These are phyloP conservation scores for Neocucurbitaria cava DNA, from an alignment of 2,329 filamentous ascomycete genomes.

Conservation along the genomic window DNA sequence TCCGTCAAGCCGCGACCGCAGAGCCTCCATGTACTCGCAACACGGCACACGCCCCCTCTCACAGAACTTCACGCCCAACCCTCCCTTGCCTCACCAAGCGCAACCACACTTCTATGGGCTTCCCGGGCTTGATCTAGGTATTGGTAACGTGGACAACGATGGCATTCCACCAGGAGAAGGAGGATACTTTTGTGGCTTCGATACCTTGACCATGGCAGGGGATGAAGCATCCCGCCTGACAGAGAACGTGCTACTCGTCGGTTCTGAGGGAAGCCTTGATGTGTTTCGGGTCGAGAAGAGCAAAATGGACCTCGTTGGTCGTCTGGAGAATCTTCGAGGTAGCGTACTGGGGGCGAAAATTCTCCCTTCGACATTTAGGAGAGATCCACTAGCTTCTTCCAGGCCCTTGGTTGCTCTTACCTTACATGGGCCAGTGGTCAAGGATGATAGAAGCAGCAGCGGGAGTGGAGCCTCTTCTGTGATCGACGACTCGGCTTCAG, in stretches of 20 bases:
- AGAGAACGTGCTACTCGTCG: slow-evolving; percentile 75
- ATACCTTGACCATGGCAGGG: slow-evolving; percentile 64
- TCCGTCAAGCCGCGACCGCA: slow-evolving; percentile 48
- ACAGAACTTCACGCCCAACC: slow-evolving; percentile 57
- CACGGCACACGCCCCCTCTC: slow-evolving; percentile 51
- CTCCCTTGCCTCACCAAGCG: slow-evolving; percentile 75
- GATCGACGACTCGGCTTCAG: slow-evolving; percentile 45
- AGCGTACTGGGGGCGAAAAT: slow-evolving; percentile 84
- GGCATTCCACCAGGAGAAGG: slow-evolving; percentile 68
- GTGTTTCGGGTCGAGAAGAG: slow-evolving; percentile 76
- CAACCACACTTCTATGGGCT: slow-evolving; percentile 80
- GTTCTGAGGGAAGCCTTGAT: slow-evolving; percentile 80
- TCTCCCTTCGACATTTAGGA: slow-evolving; percentile 69
- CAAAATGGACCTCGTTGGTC: slow-evolving; percentile 72
- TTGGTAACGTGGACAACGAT: slow-evolving; percentile 56
- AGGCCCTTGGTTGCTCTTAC: slow-evolving; percentile 81
- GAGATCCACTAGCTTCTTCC: slow-evolving; percentile 60
- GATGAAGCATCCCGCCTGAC: slow-evolving; percentile 52
- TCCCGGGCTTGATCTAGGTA: slow-evolving; percentile 72
- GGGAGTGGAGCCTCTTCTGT: slow-evolving; percentile 46
- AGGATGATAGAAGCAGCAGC: slow-evolving; percentile 50
- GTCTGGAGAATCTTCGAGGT: slow-evolving; percentile 78
- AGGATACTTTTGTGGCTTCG: slow-evolving; percentile 83
- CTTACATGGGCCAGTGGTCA: slow-evolving; percentile 76
- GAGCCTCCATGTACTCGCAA: slow-evolving; percentile 63